phyloP scores from a whole-genome alignment of 306 rosid genomes.

The Medicago lupulina region DNA sequence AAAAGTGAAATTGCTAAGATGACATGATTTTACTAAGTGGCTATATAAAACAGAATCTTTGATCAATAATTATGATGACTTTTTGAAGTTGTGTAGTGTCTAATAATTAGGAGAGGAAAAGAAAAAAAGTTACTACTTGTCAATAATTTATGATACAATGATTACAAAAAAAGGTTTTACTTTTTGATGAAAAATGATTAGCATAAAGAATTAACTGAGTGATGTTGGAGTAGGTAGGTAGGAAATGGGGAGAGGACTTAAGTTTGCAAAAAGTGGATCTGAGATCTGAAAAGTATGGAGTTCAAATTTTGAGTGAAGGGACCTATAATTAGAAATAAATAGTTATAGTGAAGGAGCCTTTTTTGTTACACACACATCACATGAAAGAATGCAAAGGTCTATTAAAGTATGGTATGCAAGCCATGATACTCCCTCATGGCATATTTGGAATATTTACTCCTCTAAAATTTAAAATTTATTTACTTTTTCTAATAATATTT shows the following conservation, averaged over 20 bases:
- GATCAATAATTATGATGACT: slow-evolving; percentile 30
- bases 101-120: slow-evolving; percentile 33
- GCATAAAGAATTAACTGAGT: slow-evolving; percentile 19
- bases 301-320: slow-evolving; percentile 45
- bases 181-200: slow-evolving; percentile 35
- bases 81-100: slow-evolving; percentile 13
- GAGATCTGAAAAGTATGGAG: slow-evolving; percentile 50
- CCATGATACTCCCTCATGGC: not conserved
- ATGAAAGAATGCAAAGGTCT: slow-evolving; percentile 34
- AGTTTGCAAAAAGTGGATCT: slow-evolving; percentile 46
- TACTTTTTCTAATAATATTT: no score
- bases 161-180: slow-evolving; percentile 35
- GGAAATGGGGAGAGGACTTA: slow-evolving; percentile 12
- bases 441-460: not conserved
- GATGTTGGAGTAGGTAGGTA: slow-evolving; percentile 41
- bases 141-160: slow-evolving; percentile 25
- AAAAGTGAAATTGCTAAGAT: slow-evolving; percentile 15
- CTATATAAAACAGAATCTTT: slow-evolving; percentile 35
- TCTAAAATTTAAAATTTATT: no score
- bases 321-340: slow-evolving; percentile 2
- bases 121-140: slow-evolving; percentile 44
- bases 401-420: slow-evolving; percentile 34
- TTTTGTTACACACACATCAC: slow-evolving; percentile 35
- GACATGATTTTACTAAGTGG: slow-evolving; percentile 30
- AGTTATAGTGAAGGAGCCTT: slow-evolving; percentile 26